Conservation (phyloP, 352 stramenopile genomes). For the Pythium myriotylum region DNA sequence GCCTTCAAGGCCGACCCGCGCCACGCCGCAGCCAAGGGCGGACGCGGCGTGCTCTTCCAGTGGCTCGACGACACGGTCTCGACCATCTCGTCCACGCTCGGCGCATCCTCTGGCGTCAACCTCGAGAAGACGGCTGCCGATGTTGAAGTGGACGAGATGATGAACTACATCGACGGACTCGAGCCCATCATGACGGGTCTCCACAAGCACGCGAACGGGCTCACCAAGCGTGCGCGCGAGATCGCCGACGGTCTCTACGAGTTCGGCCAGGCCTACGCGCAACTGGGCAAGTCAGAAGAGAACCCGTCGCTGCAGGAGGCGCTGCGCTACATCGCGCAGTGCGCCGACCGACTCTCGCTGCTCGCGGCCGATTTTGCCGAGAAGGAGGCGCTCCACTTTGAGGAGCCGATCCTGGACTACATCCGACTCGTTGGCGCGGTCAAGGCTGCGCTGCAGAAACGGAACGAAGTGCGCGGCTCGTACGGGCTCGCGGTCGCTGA, state of each 20-base stretch:
- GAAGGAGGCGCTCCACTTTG: slow-evolving; percentile 92
- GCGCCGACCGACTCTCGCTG: slow-evolving; percentile 91
- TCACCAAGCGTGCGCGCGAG: slow-evolving; percentile 94
- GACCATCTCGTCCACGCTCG: slow-evolving; percentile 81
- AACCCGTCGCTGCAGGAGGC: slow-evolving; percentile 91
- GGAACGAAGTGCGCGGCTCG: slow-evolving; percentile 90
- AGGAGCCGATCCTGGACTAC: slow-evolving; percentile 96
- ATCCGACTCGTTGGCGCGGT: slow-evolving; percentile 96
- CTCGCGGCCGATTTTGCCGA: slow-evolving; percentile 93
- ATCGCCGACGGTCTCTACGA: slow-evolving; percentile 97
- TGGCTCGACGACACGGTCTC: slow-evolving; percentile 88
- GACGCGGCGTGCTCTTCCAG: slow-evolving; percentile 76
- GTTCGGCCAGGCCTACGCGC: slow-evolving; percentile 95
- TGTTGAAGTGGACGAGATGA: slow-evolving; percentile 95
- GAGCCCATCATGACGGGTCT: slow-evolving; percentile 96
- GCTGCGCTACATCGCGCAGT: slow-evolving; percentile 91
- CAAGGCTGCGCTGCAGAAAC: slow-evolving; percentile 92
- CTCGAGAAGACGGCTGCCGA: slow-evolving; percentile 91
- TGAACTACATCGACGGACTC: slow-evolving; percentile 95
- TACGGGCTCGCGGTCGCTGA: slow-evolving; percentile 89
- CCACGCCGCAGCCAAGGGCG: slow-evolving; percentile 47
- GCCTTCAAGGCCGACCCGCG: slow-evolving; percentile 70
- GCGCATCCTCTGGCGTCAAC: slow-evolving; percentile 39
- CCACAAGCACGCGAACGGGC: slow-evolving; percentile 91
- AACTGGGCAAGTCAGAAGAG: slow-evolving; percentile 94